Conservation (phyloP, 192 early-diverging fungal genomes). For the Piromyces finnis region DNA sequence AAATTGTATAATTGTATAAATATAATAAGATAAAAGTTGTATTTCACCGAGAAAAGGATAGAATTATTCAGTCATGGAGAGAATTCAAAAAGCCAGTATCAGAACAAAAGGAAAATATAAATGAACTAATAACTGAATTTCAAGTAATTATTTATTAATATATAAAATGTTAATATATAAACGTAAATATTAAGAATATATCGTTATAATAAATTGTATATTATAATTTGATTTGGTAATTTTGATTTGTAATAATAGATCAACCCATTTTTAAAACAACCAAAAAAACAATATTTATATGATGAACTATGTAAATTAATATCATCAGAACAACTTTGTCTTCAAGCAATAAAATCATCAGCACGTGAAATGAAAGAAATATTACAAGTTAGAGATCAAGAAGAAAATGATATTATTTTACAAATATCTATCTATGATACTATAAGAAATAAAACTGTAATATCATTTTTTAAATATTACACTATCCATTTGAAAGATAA, state of each 20-base stretch:
- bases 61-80: conserved; percentile 23
- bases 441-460: conserved; percentile 27
- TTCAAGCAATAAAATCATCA: conserved; percentile 21
- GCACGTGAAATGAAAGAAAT: conserved; percentile 29
- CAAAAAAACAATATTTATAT: conserved; percentile 32
- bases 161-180: too few relatives aligned
- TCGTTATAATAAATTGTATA: too few relatives aligned
- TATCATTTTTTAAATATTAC: conserved; percentile 5
- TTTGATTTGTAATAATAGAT: conserved; percentile 8
- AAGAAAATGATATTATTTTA: conserved; percentile 26
- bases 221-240: not conserved
- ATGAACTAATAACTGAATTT: conserved; percentile 17
- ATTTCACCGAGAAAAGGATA: conserved; percentile 24
- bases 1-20: not conserved
- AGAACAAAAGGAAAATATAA: conserved; percentile 23
- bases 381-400: conserved; percentile 12
- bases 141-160: too few relatives aligned
- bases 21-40: conserved; percentile 19
- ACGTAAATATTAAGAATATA: too few relatives aligned
- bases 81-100: conserved; percentile 33
- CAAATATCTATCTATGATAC: conserved; percentile 33
- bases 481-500: too few relatives aligned
- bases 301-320: conserved; percentile 22
- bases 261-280: conserved; percentile 23
- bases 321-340: conserved; percentile 17